Evolutionary conservation across 306 rosid genomes (phyloP).

Genomic region (Sesbania bispinosa): DNA sequence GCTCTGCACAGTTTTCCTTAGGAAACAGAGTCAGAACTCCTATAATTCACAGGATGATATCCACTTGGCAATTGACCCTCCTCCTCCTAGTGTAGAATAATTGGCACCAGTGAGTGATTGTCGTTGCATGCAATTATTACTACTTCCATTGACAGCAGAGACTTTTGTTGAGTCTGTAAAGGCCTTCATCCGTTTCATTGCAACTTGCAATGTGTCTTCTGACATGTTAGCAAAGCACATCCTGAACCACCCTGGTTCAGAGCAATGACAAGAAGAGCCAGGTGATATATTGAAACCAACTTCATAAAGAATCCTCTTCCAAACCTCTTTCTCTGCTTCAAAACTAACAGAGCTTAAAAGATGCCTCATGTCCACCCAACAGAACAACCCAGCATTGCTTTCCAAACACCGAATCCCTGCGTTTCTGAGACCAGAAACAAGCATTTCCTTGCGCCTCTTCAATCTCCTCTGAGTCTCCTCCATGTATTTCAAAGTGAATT

Average conservation of each 20-base stretch:
- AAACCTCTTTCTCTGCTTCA: constrained; percentile 75
- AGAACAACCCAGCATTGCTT: constrained; percentile 77
- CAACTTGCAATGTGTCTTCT: constrained; percentile 52
- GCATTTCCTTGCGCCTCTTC: constrained; percentile 40
- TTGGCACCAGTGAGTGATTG: too few species aligned
- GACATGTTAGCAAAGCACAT: constrained; percentile 85
- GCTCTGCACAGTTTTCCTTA: too few species aligned
- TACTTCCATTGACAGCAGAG: neutral
- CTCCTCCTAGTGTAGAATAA: too few species aligned
- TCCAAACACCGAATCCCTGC: constrained; percentile 57
- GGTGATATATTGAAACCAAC: constrained; percentile 76
- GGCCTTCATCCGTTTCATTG: constrained; percentile 55
- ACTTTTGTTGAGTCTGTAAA: constrained; percentile 20
- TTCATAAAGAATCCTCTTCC: constrained; percentile 53
- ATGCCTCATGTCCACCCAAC: constrained; percentile 88
- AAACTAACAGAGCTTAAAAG: constrained; percentile 41
- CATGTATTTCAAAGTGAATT: constrained; percentile 44
- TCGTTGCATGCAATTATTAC: too few species aligned
- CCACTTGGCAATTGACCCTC: too few species aligned
- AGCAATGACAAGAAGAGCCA: constrained; percentile 79
- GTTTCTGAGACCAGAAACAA: constrained; percentile 43
- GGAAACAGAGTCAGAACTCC: too few species aligned
- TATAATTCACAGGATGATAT: too few species aligned
- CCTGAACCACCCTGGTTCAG: constrained; percentile 93
- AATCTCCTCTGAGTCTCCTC: constrained; percentile 40